Evolutionary conservation across 768 basidiomycete species (phyloP).

Genomic region (Leucosporidium creatinivorum): DNA sequence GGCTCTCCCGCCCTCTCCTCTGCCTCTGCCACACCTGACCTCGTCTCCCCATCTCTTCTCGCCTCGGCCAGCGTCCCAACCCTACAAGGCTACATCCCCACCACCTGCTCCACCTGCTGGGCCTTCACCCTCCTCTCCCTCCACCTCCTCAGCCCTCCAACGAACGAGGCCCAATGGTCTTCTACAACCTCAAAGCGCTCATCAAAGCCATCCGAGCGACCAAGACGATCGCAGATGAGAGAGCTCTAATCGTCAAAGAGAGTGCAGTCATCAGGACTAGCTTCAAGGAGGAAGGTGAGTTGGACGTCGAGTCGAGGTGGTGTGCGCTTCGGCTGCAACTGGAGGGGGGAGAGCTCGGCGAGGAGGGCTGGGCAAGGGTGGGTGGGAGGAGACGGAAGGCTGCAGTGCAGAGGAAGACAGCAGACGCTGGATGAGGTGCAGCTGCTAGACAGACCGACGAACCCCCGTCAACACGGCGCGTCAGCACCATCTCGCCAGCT

Average conservation of each 20-base stretch:
- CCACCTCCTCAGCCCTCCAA: not conserved
- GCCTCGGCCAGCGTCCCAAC: too few species aligned
- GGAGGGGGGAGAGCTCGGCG: not conserved
- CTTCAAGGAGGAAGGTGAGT: conserved; percentile 83
- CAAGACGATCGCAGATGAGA: conserved; percentile 99
- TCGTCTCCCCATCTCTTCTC: too few species aligned
- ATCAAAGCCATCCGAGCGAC: conserved; percentile 97
- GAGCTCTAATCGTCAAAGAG: conserved; percentile 92
- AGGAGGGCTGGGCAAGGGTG: not conserved
- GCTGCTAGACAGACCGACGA: too few species aligned
- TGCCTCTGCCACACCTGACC: too few species aligned
- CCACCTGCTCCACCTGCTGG: too few species aligned
- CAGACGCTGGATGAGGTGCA: too few species aligned
- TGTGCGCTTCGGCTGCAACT: not conserved
- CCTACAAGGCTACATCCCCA: too few species aligned
- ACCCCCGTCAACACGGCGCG: too few species aligned
- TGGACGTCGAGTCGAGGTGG: not conserved
- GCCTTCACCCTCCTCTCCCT: not conserved
- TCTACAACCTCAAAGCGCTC: conserved; percentile 59
- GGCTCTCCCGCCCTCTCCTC: too few species aligned
- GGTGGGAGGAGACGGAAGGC: not conserved
- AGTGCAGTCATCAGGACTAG: conserved; percentile 93
- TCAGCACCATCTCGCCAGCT: too few species aligned
- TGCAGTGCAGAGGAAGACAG: not conserved
- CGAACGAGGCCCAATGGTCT: conserved; percentile 1